These are phyloP conservation scores for Phoenix dactylifera DNA, from an alignment of 176 grass and related monocot genomes.

Conservation along the genomic window DNA sequence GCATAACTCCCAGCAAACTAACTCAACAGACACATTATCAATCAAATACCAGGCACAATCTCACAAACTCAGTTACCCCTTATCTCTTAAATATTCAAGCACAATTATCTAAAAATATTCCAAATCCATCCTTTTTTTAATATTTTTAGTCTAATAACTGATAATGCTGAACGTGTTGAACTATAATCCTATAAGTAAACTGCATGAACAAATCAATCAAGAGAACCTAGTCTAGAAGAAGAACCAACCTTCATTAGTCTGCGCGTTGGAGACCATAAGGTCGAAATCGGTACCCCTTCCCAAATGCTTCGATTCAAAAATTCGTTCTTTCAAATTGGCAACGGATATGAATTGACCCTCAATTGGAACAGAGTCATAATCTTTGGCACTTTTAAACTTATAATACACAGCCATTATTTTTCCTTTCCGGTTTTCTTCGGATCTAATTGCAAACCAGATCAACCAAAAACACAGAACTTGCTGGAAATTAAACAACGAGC, in stretches of 20 bases:
- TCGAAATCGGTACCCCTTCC: slow-evolving; percentile 29
- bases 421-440: too few relatives aligned
- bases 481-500: too few relatives aligned
- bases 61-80: too few relatives aligned
- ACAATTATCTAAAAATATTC: too few relatives aligned
- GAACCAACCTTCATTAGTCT: slow-evolving; percentile 49
- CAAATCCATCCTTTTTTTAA: too few relatives aligned
- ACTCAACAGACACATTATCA: not conserved
- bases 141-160: too few relatives aligned
- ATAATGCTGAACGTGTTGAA: not conserved
- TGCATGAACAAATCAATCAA: slow-evolving; percentile 3
- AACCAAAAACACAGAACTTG: too few relatives aligned
- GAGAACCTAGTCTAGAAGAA: slow-evolving; percentile 7
- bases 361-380: slow-evolving; percentile 28
- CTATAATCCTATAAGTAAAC: not conserved
- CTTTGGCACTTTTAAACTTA: slow-evolving; percentile 59
- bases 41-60: too few relatives aligned
- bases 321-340: slow-evolving; percentile 40
- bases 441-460: too few relatives aligned
- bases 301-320: slow-evolving; percentile 22
- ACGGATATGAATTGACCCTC: slow-evolving; percentile 30
- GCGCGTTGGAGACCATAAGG: slow-evolving; percentile 33
- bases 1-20: not conserved
- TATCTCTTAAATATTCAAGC: too few relatives aligned
- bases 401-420: slow-evolving; percentile 53